Percentiles rank a stretch among this genome's conserved stretches.
phyloP scores from a whole-genome alignment of 441 rosid species.

The Aquilaria agallochum region DNA sequence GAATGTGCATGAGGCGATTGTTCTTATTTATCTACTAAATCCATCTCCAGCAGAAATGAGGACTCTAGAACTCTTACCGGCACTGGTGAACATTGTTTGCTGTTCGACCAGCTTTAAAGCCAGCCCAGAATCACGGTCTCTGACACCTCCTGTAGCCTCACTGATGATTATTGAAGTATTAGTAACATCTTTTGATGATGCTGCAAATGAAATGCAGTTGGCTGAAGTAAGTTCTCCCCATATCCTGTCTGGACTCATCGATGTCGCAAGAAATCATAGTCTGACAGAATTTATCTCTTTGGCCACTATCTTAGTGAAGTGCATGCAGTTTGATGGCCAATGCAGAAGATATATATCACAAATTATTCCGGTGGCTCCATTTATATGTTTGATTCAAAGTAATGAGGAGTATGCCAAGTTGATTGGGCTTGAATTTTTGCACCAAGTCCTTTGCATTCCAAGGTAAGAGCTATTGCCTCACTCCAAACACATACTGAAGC shows the following conservation, averaged over 20 bases:
- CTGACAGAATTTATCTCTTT: constrained; percentile 60
- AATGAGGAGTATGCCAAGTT: constrained; percentile 43
- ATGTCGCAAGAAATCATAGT: constrained; percentile 52
- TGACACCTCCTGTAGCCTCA: constrained; percentile 87
- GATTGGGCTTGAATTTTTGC: constrained; percentile 69
- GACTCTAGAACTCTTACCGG: constrained; percentile 79
- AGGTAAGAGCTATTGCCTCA: constrained; percentile 33
- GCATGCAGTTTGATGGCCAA: constrained; percentile 88
- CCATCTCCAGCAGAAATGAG: constrained; percentile 87
- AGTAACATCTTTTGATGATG: constrained; percentile 78
- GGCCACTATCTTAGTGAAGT: constrained; percentile 73
- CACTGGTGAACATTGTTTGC: constrained; percentile 73
- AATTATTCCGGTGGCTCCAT: constrained; percentile 55
- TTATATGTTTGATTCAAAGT: constrained; percentile 58
- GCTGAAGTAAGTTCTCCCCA: constrained; percentile 69
- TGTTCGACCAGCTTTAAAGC: constrained; percentile 33
- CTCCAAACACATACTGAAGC: no score
- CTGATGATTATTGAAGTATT: constrained; percentile 87
- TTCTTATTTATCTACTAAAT: constrained; percentile 70
- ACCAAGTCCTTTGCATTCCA: constrained; percentile 75
- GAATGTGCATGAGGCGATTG: constrained; percentile 87
- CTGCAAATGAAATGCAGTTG: constrained; percentile 69
- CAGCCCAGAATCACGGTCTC: constrained; percentile 29
- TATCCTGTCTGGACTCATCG: constrained; percentile 63
- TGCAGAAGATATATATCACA: constrained; percentile 62